phyloP scores from a whole-genome alignment of 768 basidiomycete genomes.

The Russula foetens region DNA sequence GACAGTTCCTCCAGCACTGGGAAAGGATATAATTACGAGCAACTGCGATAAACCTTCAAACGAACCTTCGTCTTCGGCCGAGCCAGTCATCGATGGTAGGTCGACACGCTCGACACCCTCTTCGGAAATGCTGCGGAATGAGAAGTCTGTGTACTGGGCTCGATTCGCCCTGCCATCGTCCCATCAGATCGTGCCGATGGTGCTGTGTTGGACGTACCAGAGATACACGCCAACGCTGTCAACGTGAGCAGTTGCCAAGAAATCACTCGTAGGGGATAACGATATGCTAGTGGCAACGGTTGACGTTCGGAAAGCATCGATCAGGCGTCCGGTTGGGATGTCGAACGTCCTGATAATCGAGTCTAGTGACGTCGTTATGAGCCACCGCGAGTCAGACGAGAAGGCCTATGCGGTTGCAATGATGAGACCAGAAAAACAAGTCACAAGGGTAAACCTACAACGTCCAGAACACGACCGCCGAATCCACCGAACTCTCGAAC shows the following conservation, averaged over 20 bases:
- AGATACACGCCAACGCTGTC: conserved; percentile 91
- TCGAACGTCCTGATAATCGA: conserved; percentile 93
- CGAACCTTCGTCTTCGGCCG: conserved; percentile 72
- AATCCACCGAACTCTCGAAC: conserved; percentile 88
- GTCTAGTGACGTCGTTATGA: conserved; percentile 82
- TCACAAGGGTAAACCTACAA: conserved; percentile 43
- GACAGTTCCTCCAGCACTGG: conserved; percentile 66
- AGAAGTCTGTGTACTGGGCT: conserved; percentile 83
- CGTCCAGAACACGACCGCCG: conserved; percentile 77
- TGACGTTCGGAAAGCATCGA: conserved; percentile 84
- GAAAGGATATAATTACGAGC: neutral
- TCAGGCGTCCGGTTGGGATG: conserved; percentile 84
- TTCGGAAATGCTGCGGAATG: conserved; percentile 73
- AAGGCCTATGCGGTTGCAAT: conserved; percentile 52
- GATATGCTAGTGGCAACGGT: conserved; percentile 84
- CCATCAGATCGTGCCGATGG: conserved; percentile 6
- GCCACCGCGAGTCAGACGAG: conserved; percentile 93
- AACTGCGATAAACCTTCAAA: neutral
- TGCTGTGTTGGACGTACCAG: conserved; percentile 46
- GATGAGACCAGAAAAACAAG: neutral
- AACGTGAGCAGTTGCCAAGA: conserved; percentile 90
- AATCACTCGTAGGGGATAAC: conserved; percentile 94
- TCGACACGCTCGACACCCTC: conserved; percentile 60
- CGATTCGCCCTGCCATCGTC: conserved; percentile 71
- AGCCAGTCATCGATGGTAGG: conserved; percentile 80